phyloP scores from a whole-genome alignment of 345 rosid genomes.

The Eucalyptus rudis region DNA sequence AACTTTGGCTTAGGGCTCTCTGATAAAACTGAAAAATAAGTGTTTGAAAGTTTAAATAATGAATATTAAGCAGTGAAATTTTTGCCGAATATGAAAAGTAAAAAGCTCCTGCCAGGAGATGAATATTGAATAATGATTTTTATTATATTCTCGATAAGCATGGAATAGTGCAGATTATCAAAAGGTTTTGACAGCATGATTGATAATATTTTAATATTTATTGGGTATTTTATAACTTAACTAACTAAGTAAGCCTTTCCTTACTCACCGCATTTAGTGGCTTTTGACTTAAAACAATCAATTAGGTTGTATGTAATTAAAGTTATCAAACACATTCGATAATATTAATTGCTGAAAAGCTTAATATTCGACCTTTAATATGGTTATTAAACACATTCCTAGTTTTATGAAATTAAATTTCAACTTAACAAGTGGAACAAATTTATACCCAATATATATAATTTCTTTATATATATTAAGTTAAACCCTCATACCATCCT shows the following conservation, averaged over 20 bases:
- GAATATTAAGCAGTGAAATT: neutral
- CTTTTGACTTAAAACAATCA: neutral
- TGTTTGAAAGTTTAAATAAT: neutral
- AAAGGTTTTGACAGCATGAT: neutral
- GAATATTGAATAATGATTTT: neutral
- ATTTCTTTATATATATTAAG: too few species aligned
- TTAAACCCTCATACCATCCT: rapidly evolving
- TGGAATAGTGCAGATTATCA: neutral
- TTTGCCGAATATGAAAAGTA: neutral
- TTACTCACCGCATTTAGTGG: neutral
- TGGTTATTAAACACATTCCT: rapidly evolving
- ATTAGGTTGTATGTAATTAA: neutral
- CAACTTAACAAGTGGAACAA: neutral
- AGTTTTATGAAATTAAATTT: neutral
- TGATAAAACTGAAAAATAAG: neutral
- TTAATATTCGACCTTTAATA: neutral
- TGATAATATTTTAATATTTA: neutral
- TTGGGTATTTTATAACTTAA: neutral
- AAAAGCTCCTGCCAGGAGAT: neutral
- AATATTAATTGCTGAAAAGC: neutral
- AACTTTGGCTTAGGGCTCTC: neutral
- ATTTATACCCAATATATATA: too few species aligned
- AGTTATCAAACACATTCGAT: neutral
- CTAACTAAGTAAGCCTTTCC: neutral
- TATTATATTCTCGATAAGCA: neutral